Evolutionary conservation across 2,329 filamentous ascomycete genomes (phyloP), one percentile per base, ranked within the genome.

Genomic region (Aspergillus intermedius): DNA sequence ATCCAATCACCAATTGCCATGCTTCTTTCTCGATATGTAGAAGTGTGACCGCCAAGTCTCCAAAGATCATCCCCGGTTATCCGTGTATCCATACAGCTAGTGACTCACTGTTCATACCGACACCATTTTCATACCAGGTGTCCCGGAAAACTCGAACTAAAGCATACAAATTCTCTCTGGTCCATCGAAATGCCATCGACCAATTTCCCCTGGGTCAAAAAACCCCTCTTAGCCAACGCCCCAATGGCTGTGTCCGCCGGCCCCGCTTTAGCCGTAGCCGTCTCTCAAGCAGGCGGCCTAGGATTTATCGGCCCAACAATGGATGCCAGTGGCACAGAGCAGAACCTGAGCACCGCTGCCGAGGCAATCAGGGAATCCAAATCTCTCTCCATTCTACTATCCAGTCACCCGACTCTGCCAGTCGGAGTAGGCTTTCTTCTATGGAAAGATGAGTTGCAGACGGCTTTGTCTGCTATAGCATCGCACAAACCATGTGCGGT

Each of bases 161-260:
- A 30, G 12, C 9, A 30, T 30, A 12, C 2, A 0, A 28, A 28
- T 28, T 12, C 25, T 12, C 10, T 12, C 9, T 30, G 5, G 9
- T 30, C 12, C 10, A 12, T 12, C 25, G 4, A 12, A 30, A 30
- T 30, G 25, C 25, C 37, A 12, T 25, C 22, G 7, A 13, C 2
- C 28, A 9, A 15, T n/a, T 84, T 83, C 58, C 80, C 82, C 55
- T 86, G 83, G 82, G 76, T 74, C 4, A 63, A 72, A n/a, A 59
- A 64, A 2, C 83, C 83, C 1, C 68, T 88, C 15, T 75, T 89
- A 19, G 73, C 80, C 47, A 71, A 76, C 47, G 86, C 83, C 2
- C 87, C 86, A 0, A 89, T 90, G 86, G 80, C 84, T 45, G 74
- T 84, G 19, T 81, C 88, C 54, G 71, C 76, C 53, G 77, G 68